Evolutionary conservation across 371 early-diverging fungal species (phyloP).

Genomic region (Mortierella sp.): DNA sequence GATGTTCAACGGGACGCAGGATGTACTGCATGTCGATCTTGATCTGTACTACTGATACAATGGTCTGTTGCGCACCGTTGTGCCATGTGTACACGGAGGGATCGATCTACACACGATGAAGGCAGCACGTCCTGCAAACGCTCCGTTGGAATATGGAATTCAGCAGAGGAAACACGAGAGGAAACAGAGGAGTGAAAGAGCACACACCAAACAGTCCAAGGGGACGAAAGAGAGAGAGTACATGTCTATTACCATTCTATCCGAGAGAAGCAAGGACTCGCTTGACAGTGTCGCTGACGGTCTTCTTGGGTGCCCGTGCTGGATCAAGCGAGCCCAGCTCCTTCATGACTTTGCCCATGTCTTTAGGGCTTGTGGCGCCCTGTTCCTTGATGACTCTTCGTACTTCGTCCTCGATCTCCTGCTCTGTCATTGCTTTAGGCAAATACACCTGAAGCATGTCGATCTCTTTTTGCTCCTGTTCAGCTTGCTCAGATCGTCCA

Average conservation of each 20-base stretch:
- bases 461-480: conserved; percentile 69
- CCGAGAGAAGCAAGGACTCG: conserved; percentile 50
- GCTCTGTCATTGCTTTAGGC: conserved; percentile 74
- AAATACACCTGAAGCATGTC: conserved; percentile 72
- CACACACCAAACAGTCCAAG: no score
- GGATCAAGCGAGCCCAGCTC: conserved; percentile 67
- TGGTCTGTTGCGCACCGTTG: no score
- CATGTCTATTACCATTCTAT: conserved; percentile 2
- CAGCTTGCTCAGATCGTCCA: conserved; percentile 73
- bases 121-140: no score
- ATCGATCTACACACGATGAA: no score
- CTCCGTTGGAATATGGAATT: no score
- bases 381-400: conserved; percentile 60
- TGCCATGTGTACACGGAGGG: no score
- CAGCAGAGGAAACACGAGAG: no score
- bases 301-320: conserved; percentile 72
- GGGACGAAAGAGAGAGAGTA: background rate
- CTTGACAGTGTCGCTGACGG: conserved; percentile 74
- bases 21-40: background rate
- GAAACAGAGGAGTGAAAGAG: no score
- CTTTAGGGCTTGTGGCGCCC: conserved; percentile 67
- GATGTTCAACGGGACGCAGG: no score
- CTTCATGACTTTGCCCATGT: conserved; percentile 84
- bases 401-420: conserved; percentile 73
- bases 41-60: conserved; percentile 6